A percentile compares a stretch with the other conserved stretches of the same genome.
phyloP scores from a whole-genome alignment of 148 eudicot species.

The Salicornia ramosissima region DNA sequence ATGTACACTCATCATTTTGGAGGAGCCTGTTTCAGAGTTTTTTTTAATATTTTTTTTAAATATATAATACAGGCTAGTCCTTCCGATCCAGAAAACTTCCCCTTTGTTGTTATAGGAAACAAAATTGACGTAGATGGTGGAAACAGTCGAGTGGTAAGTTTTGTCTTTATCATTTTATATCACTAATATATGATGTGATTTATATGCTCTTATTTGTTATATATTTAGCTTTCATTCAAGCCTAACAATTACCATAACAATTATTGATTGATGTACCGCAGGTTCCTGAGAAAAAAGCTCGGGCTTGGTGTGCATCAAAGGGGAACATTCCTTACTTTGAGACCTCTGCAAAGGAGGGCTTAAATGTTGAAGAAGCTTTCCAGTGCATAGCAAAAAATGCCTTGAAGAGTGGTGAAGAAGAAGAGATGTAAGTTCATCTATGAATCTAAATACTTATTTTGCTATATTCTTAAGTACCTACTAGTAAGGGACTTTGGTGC shows the following conservation, averaged over 20 bases:
- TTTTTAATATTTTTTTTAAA: conserved; percentile 7
- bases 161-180: not conserved
- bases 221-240: not conserved
- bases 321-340: conserved; percentile 95
- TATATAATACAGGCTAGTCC: conserved; percentile 72
- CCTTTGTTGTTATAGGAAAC: conserved; percentile 94
- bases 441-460: too few species aligned
- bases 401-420: conserved; percentile 79
- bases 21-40: not conserved
- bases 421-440: conserved; percentile 76
- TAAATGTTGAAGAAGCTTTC: conserved; percentile 92
- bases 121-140: conserved; percentile 91
- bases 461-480: too few species aligned
- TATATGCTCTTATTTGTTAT: not conserved
- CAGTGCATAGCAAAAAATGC: conserved; percentile 92
- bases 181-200: not conserved
- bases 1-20: not conserved
- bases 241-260: not conserved
- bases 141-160: conserved; percentile 76
- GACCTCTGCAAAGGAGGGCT: conserved; percentile 92
- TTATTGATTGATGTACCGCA: conserved; percentile 18
- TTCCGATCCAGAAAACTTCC: conserved; percentile 93
- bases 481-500: too few species aligned
- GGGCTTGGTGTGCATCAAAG: conserved; percentile 95
- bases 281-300: conserved; percentile 97